Evolutionary conservation across 2,329 filamentous ascomycete genomes (phyloP), one percentile per base, ranked within the genome.

Genomic region (Phaeosphaeria sp.): DNA sequence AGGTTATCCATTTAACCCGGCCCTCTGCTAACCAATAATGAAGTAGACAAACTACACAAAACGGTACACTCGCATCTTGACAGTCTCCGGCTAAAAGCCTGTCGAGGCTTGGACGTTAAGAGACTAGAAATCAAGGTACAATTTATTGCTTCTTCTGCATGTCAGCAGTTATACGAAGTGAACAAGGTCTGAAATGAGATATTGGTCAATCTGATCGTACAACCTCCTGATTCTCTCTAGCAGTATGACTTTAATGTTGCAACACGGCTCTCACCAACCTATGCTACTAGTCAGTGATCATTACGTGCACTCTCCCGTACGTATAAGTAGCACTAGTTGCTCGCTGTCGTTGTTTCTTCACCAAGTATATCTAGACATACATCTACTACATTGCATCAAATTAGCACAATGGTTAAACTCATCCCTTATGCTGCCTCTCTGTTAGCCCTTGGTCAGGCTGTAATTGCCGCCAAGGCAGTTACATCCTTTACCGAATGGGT

Each of bases 401-500:
- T 58, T 17, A 46, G 44, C 55, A 53, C 30, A 50, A 60, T 60
- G 58, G 58, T 60, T 7, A 54, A 60, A 53, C 23, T 60, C 23
- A 46, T 60, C 55, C 49, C 55, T 58, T 60, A 56, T 44, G 33
- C 58, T 13, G 49, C 55, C 49, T 52, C 54, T 52, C 39, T 60
- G 6, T 25, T 60, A 46, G 55, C 58, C 44, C 52, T 60, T 43
- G 46, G 58, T 30, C 58, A 60, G 44, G 55, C 58, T 48, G 49
- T 55, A 47, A 39, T 33, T 52, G 52, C 58, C 18, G 55, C 58
- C 25, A 60, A 60, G 49, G 55, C 58, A 52, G 55, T 60, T 11
- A 52, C 51, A 39, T 60, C 58, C 47, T 60, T 58, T 53, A 55
- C 58, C 17, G 58, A 60, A 52, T 60, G 58, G 58, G 58, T 60